Base-by-base conservation (phyloP, 1,284 basidiomycete species). In the Sanghuangporus weigelae region DNA sequence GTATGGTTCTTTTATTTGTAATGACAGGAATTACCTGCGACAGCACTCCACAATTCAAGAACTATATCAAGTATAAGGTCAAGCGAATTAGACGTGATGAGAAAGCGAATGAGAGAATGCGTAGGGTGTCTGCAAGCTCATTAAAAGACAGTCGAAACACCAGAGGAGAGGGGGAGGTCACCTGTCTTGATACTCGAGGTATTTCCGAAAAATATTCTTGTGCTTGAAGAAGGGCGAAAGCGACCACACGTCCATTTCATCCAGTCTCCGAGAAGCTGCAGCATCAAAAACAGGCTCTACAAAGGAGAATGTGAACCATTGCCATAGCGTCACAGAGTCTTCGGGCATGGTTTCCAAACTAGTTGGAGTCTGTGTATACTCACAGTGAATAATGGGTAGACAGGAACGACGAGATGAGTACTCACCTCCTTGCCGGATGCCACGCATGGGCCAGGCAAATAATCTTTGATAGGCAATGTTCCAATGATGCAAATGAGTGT, bases 251-350 rank as follows among this genome's bases (percentile, higher is more conserved):
- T 93, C 90, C n/a, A 74, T 72, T 16, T 85, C 84, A 59, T 89
- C 78, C 35, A 93, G 73, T 35, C 87, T 88, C 58, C 83, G 77
- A 42, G 75, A 73, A 59, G 76, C 75, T 0, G 85, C 83, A n/a
- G 86, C 72, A 58, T 75, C 69, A 69, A 93, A 84, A 55, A 93
- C 77, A 0, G 87, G 84, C 69, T 86, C 83, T 53, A 94, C 81
- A 76, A 92, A 95, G 1, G 83, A 81, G 72, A 93, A 93, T 1
- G 83, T 85, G 59, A 84, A 78, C 89, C 92, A 93, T n/a, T 84
- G 78, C 82, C 85, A 89, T 14, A 94, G 76, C n/a, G 81, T 86
- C 49, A 85, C 87, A 62, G 81, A 77, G 71, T 94, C 92, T 73
- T 95, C 92, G 3, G 87, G 86, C 71, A 82, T 80, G 2, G 84